Conservation (phyloP, 2,329 filamentous ascomycete genomes). For the Aspergillus proliferans region DNA sequence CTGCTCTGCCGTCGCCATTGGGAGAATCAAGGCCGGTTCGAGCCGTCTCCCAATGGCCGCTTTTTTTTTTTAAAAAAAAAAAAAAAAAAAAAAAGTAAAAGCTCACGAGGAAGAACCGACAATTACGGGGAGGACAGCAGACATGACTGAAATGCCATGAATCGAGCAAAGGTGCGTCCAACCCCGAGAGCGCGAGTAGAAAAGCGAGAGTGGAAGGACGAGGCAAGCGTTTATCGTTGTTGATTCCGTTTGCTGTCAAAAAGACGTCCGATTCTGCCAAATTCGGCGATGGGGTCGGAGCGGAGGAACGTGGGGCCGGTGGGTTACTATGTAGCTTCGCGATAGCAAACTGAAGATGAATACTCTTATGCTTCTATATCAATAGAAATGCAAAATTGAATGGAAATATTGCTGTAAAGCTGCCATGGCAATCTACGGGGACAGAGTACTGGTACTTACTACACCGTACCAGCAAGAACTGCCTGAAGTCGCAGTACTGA, state of each 20-base stretch:
- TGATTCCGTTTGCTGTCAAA: background rate
- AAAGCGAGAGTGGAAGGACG: background rate
- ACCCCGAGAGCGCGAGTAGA: background rate
- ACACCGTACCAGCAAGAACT: too few relatives aligned
- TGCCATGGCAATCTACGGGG: background rate
- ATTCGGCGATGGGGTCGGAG: constrained; percentile 12
- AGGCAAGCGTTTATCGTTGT: background rate
- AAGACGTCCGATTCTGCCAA: constrained; percentile 3
- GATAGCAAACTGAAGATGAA: background rate
- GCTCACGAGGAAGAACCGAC: constrained; percentile 9
- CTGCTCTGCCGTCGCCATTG: constrained; percentile 36
- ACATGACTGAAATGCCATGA: constrained; percentile 18
- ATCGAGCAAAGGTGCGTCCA: background rate
- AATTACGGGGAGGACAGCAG: constrained; percentile 8
- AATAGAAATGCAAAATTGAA: background rate
- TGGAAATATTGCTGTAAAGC: background rate
- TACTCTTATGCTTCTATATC: background rate
- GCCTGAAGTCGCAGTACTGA: too few relatives aligned
- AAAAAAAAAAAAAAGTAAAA: background rate
- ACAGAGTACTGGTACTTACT: too few relatives aligned
- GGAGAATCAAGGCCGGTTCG: constrained; percentile 2
- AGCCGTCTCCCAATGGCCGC: background rate
- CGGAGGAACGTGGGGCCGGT: constrained; percentile 11
- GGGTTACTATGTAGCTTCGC: background rate
- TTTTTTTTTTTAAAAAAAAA: background rate